Evolutionary conservation across 768 basidiomycete species (phyloP), one percentile per base, ranked within the genome.

Genomic region (Lactarius sanguifluus): DNA sequence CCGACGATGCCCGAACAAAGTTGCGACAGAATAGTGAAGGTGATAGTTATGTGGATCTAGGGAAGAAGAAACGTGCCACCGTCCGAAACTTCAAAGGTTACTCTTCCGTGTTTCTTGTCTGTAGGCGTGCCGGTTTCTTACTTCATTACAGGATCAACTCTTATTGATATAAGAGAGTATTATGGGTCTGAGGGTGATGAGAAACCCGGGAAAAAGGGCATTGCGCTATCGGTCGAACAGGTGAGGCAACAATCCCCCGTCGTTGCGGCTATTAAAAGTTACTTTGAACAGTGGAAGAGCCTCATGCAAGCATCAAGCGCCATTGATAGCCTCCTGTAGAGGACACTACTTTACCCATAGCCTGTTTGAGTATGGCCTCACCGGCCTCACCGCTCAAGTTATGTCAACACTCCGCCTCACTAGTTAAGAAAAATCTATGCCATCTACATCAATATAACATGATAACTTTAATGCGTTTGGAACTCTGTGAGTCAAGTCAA

Each of bases 151-250:
- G 88, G 87, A 9, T 79, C 76, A 1, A 72, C 81, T 3, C 77
- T 85, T 52, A 74, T 92, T 30, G 89, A 92, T 71, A 90, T 93
- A 61, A 85, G 91, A 47, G 90, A 93, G 73, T 93, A 82, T 71
- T 94, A 89, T 62, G 80, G 71, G 10, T 71, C 76, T 12, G 77
- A 82, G 1, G 75, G 74, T 0, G 85, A 86, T 6, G 81, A 84
- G 69, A 91, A 88, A 68, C 91, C 92, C 0, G 90, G 90, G 0
- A 93, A 91, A 76, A 94, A 92, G 71, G 92, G 91, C 10, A 89
- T 93, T 60, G 82, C 88, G 0, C 79, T 94, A 32, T 75, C 78
- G 16, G 57, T 77, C 3, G 90, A 92, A 23, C 90, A 91, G 81
- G 88, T 88, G 68, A 56, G 58, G 18, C 41, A 18, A n/a, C 23